Percentiles rank a stretch among this genome's conserved stretches.
Conservation (phyloP, 2,329 filamentous ascomycete species). For the Cytospora schulzeri region DNA sequence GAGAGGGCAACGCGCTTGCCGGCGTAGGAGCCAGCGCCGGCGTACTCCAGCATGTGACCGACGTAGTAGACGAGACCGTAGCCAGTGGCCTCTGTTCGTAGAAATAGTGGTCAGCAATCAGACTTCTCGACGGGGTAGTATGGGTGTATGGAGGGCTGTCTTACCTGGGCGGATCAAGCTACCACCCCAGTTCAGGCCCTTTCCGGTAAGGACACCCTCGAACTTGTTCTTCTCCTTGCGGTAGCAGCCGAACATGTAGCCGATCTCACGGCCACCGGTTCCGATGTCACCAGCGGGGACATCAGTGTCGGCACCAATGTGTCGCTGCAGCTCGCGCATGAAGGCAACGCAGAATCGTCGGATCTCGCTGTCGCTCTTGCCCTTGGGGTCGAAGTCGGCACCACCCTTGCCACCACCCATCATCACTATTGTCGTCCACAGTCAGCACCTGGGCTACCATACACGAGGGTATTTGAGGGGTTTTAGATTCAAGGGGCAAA, state of each 20-base stretch:
- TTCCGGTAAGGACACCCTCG: slow-evolving; percentile 95
- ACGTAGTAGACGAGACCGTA: slow-evolving; percentile 98
- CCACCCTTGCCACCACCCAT: slow-evolving; percentile 99
- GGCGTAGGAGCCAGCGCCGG: slow-evolving; percentile 80
- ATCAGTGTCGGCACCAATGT: slow-evolving; percentile 95
- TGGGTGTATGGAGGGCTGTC: slow-evolving; percentile 14
- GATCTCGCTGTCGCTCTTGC: slow-evolving; percentile 96
- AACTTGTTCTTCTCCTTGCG: slow-evolving; percentile 84
- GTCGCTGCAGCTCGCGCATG: slow-evolving; percentile 93
- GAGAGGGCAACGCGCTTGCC: slow-evolving; percentile 96
- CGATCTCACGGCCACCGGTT: slow-evolving; percentile 88
- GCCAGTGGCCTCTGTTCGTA: slow-evolving; percentile 77
- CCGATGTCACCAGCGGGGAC: slow-evolving; percentile 97
- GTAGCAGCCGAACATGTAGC: slow-evolving; percentile 94
- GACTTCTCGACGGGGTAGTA: too few species aligned
- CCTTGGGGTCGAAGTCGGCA: slow-evolving; percentile 98
- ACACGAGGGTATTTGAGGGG: background rate
- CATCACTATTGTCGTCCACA: slow-evolving; percentile 57
- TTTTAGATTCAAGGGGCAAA: background rate
- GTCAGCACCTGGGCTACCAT: slow-evolving; percentile 29
- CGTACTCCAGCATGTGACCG: slow-evolving; percentile 91
- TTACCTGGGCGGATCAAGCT: slow-evolving; percentile 79
- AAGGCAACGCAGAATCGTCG: slow-evolving; percentile 94
- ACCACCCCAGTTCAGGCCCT: slow-evolving; percentile 91
- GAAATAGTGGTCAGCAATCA: slow-evolving; percentile 9